Conservation (phyloP, 495 filamentous ascomycete genomes). For the Penicillium angulare region DNA sequence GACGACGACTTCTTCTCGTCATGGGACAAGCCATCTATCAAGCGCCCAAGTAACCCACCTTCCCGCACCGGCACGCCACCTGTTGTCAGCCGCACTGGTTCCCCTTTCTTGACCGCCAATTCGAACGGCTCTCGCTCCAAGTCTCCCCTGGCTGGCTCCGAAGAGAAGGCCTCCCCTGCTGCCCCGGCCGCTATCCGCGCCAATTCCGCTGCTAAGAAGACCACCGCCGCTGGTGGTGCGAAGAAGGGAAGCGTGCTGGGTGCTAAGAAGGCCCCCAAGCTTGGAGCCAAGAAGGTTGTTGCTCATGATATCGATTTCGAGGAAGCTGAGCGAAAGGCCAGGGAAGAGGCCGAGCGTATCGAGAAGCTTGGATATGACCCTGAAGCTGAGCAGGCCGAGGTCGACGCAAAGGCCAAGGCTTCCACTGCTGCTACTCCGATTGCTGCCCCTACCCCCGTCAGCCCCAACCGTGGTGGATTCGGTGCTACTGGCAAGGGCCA, state of each 20-base stretch:
- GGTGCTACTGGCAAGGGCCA: constrained; percentile 51
- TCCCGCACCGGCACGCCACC: constrained; percentile 90
- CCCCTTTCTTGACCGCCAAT: constrained; percentile 82
- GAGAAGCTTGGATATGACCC: constrained; percentile 98
- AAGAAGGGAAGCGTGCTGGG: constrained; percentile 83
- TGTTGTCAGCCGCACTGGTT: constrained; percentile 76
- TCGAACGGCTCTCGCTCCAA: constrained; percentile 73
- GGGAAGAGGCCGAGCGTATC: constrained; percentile 95
- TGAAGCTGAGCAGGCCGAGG: constrained; percentile 72
- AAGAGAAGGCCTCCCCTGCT: constrained; percentile 41
- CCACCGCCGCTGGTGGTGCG: constrained; percentile 53
- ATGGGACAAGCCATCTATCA: constrained; percentile 97
- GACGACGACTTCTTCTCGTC: constrained; percentile 98
- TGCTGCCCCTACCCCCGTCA: constrained; percentile 71
- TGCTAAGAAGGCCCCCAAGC: constrained; percentile 81
- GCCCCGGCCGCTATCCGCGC: constrained; percentile 65
- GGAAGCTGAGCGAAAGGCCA: constrained; percentile 92
- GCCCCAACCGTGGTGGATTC: constrained; percentile 59
- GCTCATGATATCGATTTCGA: constrained; percentile 87
- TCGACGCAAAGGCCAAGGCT: constrained; percentile 53
- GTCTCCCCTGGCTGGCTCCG: constrained; percentile 72
- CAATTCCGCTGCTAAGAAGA: constrained; percentile 75
- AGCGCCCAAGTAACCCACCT: constrained; percentile 90
- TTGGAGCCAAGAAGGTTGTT: constrained; percentile 89
- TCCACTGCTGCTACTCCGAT: constrained; percentile 54